Conservation (phyloP, 202 grass and related monocot genomes). For the Musa balbisiana region DNA sequence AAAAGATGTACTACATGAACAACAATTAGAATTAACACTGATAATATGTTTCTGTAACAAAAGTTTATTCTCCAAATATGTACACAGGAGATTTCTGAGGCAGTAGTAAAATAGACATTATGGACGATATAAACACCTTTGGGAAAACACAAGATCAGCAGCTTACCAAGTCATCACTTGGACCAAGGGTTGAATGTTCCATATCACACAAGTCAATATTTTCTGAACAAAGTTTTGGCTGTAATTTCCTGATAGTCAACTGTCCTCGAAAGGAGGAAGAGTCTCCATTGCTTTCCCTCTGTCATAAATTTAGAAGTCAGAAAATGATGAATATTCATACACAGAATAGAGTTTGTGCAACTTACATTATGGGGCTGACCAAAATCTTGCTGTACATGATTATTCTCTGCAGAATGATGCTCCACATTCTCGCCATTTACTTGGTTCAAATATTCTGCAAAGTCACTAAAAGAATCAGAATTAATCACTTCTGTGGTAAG, state of each 20-base stretch:
- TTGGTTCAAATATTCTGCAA: slow-evolving; percentile 63
- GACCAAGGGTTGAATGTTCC: background rate
- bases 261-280: slow-evolving; percentile 33
- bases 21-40: too few relatives aligned
- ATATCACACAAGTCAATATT: background rate
- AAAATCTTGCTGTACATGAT: slow-evolving; percentile 29
- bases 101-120: background rate
- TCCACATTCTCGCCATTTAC: slow-evolving; percentile 60
- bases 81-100: background rate
- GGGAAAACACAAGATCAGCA: background rate
- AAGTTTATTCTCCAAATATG: too few relatives aligned
- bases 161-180: slow-evolving; percentile 40
- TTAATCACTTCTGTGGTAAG: slow-evolving; percentile 36
- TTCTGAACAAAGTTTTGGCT: slow-evolving; percentile 8
- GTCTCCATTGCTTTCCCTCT: slow-evolving; percentile 69
- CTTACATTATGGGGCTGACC: slow-evolving; percentile 49
- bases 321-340: slow-evolving; percentile 11
- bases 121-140: background rate
- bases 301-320: slow-evolving; percentile 29
- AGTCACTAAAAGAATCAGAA: slow-evolving; percentile 40
- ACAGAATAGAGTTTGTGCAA: slow-evolving; percentile 24
- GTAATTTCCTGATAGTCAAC: slow-evolving; percentile 16
- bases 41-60: too few relatives aligned
- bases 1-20: background rate
- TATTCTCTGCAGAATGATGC: slow-evolving; percentile 38